Percentiles rank a stretch among this genome's conserved stretches.
Evolutionary conservation across 2,329 filamentous ascomycete species (phyloP).

Genomic region (Colletotrichum limetticola): DNA sequence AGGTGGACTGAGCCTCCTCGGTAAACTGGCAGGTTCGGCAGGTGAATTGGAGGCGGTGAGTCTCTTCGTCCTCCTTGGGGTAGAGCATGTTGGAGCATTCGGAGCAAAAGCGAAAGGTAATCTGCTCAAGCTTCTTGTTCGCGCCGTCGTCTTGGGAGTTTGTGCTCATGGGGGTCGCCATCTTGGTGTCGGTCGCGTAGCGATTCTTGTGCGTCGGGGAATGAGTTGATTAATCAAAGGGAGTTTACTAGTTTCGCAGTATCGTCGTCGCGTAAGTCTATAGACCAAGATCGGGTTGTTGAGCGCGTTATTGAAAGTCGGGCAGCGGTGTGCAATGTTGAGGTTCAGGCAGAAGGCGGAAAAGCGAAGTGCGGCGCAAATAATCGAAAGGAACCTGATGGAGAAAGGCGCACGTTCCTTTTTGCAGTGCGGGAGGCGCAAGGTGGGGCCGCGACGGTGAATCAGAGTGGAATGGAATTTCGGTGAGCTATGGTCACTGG

Average conservation of each 20-base stretch:
- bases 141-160: slow-evolving; percentile 53
- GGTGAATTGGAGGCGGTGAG: slow-evolving; percentile 89
- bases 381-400: background rate
- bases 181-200: slow-evolving; percentile 41
- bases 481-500: background rate
- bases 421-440: slow-evolving; percentile 2
- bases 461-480: background rate
- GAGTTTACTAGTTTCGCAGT: background rate
- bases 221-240: background rate
- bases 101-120: slow-evolving; percentile 97
- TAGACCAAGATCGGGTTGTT: background rate
- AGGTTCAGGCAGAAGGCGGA: background rate
- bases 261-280: background rate
- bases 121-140: slow-evolving; percentile 75
- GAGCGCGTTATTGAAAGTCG: background rate
- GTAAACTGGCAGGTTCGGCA: slow-evolving; percentile 96
- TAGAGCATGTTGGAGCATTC: slow-evolving; percentile 99
- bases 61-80: slow-evolving; percentile 90
- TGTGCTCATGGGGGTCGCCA: slow-evolving; percentile 69
- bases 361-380: background rate
- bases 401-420: slow-evolving; percentile 9
- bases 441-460: background rate
- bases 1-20: slow-evolving; percentile 86
- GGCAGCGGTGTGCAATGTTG: background rate
- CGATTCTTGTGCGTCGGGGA: background rate